Conservation (phyloP, 2,329 filamentous ascomycete species). For the Trichoderma pleuroti region DNA sequence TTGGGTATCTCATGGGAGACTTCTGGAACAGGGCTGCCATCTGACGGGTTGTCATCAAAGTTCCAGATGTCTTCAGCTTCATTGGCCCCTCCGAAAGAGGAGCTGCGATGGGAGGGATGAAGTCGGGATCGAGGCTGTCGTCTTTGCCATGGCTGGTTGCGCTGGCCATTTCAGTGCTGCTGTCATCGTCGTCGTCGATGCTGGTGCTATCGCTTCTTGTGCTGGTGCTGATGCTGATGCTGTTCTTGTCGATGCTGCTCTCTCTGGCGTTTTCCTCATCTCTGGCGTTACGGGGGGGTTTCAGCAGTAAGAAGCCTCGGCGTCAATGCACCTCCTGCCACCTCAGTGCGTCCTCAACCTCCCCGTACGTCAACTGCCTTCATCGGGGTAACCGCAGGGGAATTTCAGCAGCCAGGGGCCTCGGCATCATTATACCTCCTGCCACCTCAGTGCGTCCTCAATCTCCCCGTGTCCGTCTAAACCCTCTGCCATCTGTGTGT, state of each 20-base stretch:
- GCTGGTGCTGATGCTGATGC: neutral
- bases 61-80: constrained; percentile 22
- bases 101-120: constrained; percentile 30
- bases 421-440: neutral
- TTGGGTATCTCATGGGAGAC: neutral
- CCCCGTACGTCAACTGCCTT: constrained; percentile 21
- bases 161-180: neutral
- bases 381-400: neutral
- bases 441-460: neutral
- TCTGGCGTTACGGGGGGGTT: neutral
- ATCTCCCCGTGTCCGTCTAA: too few relatives aligned
- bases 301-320: neutral
- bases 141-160: neutral
- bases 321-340: neutral
- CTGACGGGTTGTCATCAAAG: constrained; percentile 17
- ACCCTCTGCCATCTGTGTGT: neutral
- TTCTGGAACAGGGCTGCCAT: neutral
- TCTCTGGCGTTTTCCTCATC: neutral
- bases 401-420: neutral
- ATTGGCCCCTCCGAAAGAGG: constrained; percentile 24
- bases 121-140: neutral
- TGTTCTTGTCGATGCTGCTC: neutral
- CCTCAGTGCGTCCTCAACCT: neutral
- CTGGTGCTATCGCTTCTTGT: neutral
- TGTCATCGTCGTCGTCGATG: neutral